A percentile compares a stretch with the other conserved stretches of the same genome.
These are phyloP conservation scores for Didymella arachidicola DNA, from an alignment of 2,329 filamentous ascomycete species.

Conservation along the genomic window DNA sequence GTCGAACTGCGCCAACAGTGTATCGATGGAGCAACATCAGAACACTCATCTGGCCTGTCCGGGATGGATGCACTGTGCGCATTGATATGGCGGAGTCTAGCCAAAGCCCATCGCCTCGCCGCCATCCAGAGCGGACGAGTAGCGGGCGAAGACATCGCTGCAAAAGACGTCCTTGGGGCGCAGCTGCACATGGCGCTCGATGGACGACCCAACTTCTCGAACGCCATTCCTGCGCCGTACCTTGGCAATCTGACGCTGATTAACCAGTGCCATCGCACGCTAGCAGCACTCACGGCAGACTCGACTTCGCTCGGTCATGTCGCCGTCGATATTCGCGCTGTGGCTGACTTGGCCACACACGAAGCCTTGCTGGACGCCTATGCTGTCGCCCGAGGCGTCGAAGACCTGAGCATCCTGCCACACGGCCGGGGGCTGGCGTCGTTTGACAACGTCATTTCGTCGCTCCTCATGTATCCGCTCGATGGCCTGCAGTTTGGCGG, in stretches of 20 bases:
- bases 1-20: no score
- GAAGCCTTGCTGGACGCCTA: conserved; percentile 1
- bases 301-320: not conserved
- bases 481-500: not conserved
- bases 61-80: no score
- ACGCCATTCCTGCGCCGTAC: not conserved
- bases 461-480: not conserved
- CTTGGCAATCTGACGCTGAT: conserved; percentile 1
- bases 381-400: not conserved
- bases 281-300: not conserved
- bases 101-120: no score
- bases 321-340: not conserved
- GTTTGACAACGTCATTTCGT: not conserved
- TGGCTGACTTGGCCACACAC: not conserved
- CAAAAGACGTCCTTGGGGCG: no score
- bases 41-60: no score
- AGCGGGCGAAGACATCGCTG: no score
- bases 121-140: no score
- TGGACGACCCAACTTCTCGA: no score
- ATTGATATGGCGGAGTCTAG: no score
- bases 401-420: not conserved
- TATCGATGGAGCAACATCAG: no score
- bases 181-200: no score
- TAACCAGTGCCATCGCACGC: not conserved
- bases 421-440: not conserved